Evolutionary conservation across 2,329 filamentous ascomycete genomes (phyloP).

Genomic region (Pseudogymnoascus sp.): DNA sequence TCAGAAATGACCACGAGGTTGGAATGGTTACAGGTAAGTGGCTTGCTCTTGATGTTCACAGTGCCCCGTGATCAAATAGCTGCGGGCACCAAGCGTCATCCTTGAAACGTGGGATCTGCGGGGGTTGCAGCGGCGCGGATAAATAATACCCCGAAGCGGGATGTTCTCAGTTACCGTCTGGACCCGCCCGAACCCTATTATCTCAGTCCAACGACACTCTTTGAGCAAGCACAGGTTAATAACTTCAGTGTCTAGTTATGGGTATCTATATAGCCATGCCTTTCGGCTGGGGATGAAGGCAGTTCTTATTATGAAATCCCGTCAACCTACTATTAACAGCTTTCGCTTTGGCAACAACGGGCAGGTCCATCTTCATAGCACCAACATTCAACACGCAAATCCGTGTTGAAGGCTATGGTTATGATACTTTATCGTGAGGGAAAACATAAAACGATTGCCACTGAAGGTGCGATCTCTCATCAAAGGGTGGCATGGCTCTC

Average conservation of each 20-base stretch:
- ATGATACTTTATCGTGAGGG: background rate
- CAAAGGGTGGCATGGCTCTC: background rate
- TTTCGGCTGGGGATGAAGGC: background rate
- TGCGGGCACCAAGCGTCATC: background rate
- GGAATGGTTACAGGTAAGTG: background rate
- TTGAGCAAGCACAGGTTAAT: background rate
- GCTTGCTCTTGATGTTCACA: background rate
- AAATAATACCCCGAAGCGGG: background rate
- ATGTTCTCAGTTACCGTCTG: background rate
- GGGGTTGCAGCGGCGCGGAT: background rate
- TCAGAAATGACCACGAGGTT: background rate
- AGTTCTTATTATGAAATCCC: background rate
- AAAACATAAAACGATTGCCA: background rate
- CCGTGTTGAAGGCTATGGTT: background rate
- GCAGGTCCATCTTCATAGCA: background rate
- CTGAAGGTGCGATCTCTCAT: background rate
- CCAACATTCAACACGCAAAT: background rate
- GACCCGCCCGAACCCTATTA: background rate
- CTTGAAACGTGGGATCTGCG: background rate
- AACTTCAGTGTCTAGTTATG: background rate
- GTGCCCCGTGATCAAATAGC: conserved; percentile 1
- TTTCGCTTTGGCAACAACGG: background rate
- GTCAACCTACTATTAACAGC: background rate
- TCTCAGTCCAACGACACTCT: background rate
- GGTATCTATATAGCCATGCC: background rate